Percentiles rank a stretch among this genome's conserved stretches.
Evolutionary conservation across 1,139 yeast species (phyloP).

Genomic region (Geotrichum siamense): DNA sequence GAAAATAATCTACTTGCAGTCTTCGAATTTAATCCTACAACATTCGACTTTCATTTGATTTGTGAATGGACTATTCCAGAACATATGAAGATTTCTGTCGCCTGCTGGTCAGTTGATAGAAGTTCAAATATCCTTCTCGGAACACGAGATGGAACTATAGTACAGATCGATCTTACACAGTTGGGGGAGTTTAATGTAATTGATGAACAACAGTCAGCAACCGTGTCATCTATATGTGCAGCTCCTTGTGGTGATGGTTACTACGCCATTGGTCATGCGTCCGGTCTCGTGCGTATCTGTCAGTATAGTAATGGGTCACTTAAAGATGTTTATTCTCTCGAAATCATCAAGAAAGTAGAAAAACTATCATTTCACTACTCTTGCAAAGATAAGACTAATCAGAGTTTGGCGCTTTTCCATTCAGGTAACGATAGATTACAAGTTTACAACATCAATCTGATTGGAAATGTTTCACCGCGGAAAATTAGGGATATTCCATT

Average conservation of each 20-base stretch:
- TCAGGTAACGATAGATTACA: slow-evolving; percentile 13
- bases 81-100: slow-evolving; percentile 12
- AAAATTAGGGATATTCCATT: slow-evolving; percentile 16
- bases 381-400: slow-evolving; percentile 12
- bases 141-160: slow-evolving; percentile 16
- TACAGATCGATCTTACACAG: slow-evolving; percentile 11
- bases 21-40: slow-evolving; percentile 6
- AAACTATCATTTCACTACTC: slow-evolving; percentile 17
- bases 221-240: slow-evolving; percentile 15
- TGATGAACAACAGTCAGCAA: slow-evolving; percentile 4
- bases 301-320: not conserved
- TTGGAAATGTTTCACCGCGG: slow-evolving; percentile 5
- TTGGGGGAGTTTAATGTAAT: slow-evolving; percentile 4
- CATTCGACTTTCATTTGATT: slow-evolving; percentile 1
- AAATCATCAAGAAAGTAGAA: slow-evolving; percentile 9
- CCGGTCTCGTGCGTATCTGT: slow-evolving; percentile 15
- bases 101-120: slow-evolving; percentile 11
- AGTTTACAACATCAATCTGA: slow-evolving; percentile 13
- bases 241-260: slow-evolving; percentile 18
- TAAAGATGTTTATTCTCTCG: slow-evolving; percentile 4
- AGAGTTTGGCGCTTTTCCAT: slow-evolving; percentile 16
- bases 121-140: slow-evolving; percentile 11
- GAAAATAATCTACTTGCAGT: slow-evolving; percentile 9
- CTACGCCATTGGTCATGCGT: slow-evolving; percentile 16
- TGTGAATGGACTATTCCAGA: slow-evolving; percentile 10